phyloP scores from a whole-genome alignment of 75 land plant species.

The Larix kaempferi region DNA sequence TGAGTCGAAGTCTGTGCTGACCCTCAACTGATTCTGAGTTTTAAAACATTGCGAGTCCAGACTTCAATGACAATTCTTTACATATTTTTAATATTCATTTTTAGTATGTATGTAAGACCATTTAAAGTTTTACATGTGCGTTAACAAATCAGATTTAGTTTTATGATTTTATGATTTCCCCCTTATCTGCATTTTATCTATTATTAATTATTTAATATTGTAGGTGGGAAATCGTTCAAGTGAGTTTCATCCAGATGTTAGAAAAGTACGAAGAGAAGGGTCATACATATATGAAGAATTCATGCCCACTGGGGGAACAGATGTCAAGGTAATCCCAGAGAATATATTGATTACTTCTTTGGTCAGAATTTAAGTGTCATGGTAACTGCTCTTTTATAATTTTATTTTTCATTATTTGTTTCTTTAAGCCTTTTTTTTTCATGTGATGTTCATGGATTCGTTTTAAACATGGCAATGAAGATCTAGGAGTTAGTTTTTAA shows the following conservation, averaged over 20 bases:
- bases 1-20: too few relatives aligned
- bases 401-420: neutral
- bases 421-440: too few relatives aligned
- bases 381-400: neutral
- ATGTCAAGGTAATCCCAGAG: constrained; percentile 74
- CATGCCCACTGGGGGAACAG: constrained; percentile 99
- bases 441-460: too few relatives aligned
- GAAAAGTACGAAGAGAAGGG: constrained; percentile 94
- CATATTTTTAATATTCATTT: too few relatives aligned
- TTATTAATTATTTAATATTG: neutral
- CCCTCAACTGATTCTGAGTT: too few relatives aligned
- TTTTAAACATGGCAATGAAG: neutral
- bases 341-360: neutral
- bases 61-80: too few relatives aligned
- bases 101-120: too few relatives aligned
- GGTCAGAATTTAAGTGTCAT: neutral
- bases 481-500: neutral
- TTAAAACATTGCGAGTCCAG: too few relatives aligned
- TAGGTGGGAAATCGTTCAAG: constrained; percentile 98
- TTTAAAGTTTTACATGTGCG: too few relatives aligned
- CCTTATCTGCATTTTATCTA: too few relatives aligned
- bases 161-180: too few relatives aligned
- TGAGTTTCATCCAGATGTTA: constrained; percentile 96
- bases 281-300: constrained; percentile 98
- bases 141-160: too few relatives aligned